Percentiles rank a stretch among this genome's conserved stretches.
phyloP scores from a whole-genome alignment of 257 asterid species.

The Plantago major region DNA sequence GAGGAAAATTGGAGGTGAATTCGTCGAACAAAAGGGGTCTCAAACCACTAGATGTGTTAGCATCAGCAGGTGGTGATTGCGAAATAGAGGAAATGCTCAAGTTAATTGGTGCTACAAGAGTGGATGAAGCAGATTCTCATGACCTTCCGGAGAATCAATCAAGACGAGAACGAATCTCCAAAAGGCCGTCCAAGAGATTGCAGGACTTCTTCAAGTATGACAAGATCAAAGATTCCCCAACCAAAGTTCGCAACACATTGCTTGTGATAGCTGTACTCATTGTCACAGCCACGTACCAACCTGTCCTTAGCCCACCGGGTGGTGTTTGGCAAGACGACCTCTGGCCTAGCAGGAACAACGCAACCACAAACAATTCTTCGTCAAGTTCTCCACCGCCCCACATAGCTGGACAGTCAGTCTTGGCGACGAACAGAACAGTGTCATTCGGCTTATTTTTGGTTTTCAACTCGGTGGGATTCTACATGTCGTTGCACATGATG shows the following conservation, averaged over 20 bases:
- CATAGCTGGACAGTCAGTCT: conserved; percentile 30
- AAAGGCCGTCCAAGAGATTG: background rate
- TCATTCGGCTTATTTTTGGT: conserved; percentile 18
- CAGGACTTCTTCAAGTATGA: conserved; percentile 6
- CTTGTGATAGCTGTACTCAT: conserved; percentile 43
- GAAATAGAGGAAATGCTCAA: conserved; percentile 45
- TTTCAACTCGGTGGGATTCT: conserved; percentile 35
- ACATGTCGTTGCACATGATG: conserved; percentile 23
- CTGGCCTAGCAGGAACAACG: background rate
- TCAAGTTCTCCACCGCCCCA: background rate
- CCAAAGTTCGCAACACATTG: conserved; percentile 31
- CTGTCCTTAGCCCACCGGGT: conserved; percentile 54
- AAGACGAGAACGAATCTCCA: background rate
- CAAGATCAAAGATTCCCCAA: conserved; percentile 26
- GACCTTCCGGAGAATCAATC: background rate
- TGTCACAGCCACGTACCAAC: conserved; percentile 46
- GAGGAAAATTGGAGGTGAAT: conserved; percentile 34
- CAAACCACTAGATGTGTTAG: conserved; percentile 40
- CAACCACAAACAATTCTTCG: background rate
- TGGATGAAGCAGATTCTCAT: background rate
- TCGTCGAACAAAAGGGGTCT: conserved; percentile 34
- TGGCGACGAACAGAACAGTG: conserved; percentile 17
- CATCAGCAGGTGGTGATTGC: conserved; percentile 32
- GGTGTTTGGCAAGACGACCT: conserved; percentile 53
- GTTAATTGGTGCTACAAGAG: conserved; percentile 23